Conservation (phyloP, 345 rosid species). For the Rhizophora apiculata region DNA sequence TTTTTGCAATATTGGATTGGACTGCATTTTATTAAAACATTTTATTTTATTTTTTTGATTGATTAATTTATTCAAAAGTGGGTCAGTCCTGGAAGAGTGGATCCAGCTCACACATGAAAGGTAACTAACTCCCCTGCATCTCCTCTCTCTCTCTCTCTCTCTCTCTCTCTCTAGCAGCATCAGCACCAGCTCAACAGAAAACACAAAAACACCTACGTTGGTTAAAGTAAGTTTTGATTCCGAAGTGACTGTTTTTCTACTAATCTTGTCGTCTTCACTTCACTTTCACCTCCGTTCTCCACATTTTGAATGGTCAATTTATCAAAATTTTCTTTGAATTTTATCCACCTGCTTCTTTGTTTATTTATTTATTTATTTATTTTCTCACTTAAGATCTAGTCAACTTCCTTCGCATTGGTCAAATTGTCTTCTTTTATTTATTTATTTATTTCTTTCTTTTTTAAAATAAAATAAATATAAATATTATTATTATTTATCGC, state of each 20-base stretch:
- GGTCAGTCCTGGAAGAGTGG: slow-evolving; percentile 64
- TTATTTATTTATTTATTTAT: no score
- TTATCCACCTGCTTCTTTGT: no score
- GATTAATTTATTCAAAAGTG: slow-evolving; percentile 35
- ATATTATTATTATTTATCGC: no score
- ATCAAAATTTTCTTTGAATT: background rate
- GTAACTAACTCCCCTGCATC: slow-evolving; percentile 43
- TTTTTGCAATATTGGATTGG: no score
- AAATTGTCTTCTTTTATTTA: no score
- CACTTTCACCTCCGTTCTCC: no score
- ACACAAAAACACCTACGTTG: no score
- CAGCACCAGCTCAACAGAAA: slow-evolving; percentile 6
- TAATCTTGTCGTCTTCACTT: background rate
- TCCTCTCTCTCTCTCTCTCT: background rate
- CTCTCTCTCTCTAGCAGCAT: slow-evolving; percentile 12
- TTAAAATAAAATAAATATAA: no score
- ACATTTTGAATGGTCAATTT: background rate
- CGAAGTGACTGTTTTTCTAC: slow-evolving; percentile 17
- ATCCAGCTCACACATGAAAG: slow-evolving; percentile 67
- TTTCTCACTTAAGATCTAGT: no score
- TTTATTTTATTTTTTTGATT: slow-evolving; percentile 4
- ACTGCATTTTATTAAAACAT: background rate
- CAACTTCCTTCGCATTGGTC: no score
- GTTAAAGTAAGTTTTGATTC: slow-evolving; percentile 13
- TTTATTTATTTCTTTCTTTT: no score